Evolutionary conservation across 441 rosid species (phyloP), one percentile per base, ranked within the genome.

Genomic region (Euphorbia schlechtendalii): DNA sequence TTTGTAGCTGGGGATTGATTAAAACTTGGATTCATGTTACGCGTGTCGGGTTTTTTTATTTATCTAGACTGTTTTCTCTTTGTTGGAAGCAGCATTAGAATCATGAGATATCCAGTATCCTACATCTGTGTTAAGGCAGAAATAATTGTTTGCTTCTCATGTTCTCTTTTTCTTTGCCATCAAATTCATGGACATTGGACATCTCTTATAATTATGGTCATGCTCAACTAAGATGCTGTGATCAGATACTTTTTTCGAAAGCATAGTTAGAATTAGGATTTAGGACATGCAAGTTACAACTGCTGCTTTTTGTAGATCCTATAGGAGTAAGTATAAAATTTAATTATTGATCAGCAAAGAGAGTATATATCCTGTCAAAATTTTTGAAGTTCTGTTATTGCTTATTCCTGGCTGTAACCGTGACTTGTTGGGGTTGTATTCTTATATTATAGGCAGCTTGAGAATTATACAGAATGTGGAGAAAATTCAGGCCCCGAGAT

Each of bases 381-480:
- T 48, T 17, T 40, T 36, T 17, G 8, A 20, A 15, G n/a, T 43
- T 32, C 49, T 20, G 21, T 68, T 60, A 53, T 61, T 4, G 4
- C 51, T 60, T 41, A 61, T 60, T 41, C 21, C 0, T 12, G 48
- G 22, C 5, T 41, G 21, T 21, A 41, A 48, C 46, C 43, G n/a
- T n/a, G n/a, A n/a, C n/a, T 28, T 10, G 8, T 43, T 9, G 10
- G 59, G 32, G 10, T 41, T 43, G 6, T 32, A 32, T 32, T 2
- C 34, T 32, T 32, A 0, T 58, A 28, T 66, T 77, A 66, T 83
- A 92, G 98, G 70, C 82, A 83, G 98, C 78, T 65, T 92, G 79
- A 84, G 96, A 84, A 69, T 92, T 70, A 18, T 92, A 68, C 96
- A 89, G 80, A 90, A 84, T 56, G 98, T 87, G 68, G 84, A 79